Conservation (phyloP, 495 filamentous ascomycete species). For the Pseudevernia furfuracea region DNA sequence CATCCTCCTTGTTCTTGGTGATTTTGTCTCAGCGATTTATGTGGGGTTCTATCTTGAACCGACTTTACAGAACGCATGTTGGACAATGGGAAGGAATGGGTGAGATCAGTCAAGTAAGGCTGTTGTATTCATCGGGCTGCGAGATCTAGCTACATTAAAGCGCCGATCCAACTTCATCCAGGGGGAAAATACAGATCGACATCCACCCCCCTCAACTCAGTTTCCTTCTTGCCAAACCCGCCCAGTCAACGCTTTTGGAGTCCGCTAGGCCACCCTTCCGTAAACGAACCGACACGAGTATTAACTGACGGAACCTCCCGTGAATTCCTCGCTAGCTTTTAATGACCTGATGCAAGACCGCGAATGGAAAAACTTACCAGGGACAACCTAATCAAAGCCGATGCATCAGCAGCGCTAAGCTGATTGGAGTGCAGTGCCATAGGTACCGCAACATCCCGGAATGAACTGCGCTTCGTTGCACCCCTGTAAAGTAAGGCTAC, state of each 20-base stretch:
- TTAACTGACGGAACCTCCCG: background rate
- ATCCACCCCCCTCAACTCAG: background rate
- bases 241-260: background rate
- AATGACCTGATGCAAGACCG: background rate
- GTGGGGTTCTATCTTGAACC: conserved; percentile 44
- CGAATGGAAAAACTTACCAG: background rate
- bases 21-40: conserved; percentile 44
- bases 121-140: background rate
- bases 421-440: background rate
- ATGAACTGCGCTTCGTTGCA: conserved; percentile 10
- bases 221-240: background rate
- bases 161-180: background rate
- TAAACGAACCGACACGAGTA: background rate
- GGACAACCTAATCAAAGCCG: background rate
- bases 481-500: conserved; percentile 4
- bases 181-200: background rate
- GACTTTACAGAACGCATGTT: conserved; percentile 37
- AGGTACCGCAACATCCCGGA: conserved; percentile 4
- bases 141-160: background rate
- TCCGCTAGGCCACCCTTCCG: background rate
- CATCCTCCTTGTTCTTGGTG: conserved; percentile 39
- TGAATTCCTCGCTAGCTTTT: background rate
- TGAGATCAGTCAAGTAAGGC: background rate
- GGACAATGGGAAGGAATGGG: conserved; percentile 18
- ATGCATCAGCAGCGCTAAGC: background rate